Evolutionary conservation across 2,329 filamentous ascomycete species (phyloP), one percentile per base, ranked within the genome.

Genomic region (Diplodia corticola): DNA sequence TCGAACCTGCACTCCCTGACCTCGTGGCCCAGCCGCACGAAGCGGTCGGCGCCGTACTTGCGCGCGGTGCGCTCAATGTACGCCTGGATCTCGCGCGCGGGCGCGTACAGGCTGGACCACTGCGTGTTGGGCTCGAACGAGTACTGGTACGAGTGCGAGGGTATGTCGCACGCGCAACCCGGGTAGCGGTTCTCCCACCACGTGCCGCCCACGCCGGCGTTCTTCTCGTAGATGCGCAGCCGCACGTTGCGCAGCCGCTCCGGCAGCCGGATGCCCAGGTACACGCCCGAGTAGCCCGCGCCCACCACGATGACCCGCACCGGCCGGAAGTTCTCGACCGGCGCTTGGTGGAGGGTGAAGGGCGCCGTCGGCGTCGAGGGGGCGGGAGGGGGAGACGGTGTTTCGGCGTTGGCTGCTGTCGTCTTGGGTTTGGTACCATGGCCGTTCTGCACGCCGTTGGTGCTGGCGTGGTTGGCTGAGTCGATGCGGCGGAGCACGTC

Each of bases 281-380:
- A 81, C 9, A 82, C 78, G 22, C 79, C 79, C 0, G 78, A 80
- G 57, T 78, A 81, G 0, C 79, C 79, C 44, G 79, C 79, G 33
- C 79, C 79, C 28, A 82, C 80, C 4, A 81, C 77, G 61, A 82
- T 79, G 48, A 81, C 78, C 57, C 75, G 80, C 26, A 82, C 71
- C 4, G 73, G 77, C 6, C 80, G 73, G 46, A 76, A 72, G 64
- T 81, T 80, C 63, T 82, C 80, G n/a, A 81, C 71, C 0, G 78
- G 76, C 2, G 68, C 67, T 63, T 81, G 76, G 57, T 76, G 74
- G 2, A 81, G 70, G 10, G 72, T 69, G 66, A 73, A 75, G n/a
- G 33, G 50, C 15, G n/a, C 37, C 9, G 40, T 6, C 20, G 40
- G 40, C 1, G 12, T 5, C 1, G 10, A 9, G 6, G 37, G 33